phyloP scores from a whole-genome alignment of 2,329 filamentous ascomycete species.

The Cercospora citrullina region DNA sequence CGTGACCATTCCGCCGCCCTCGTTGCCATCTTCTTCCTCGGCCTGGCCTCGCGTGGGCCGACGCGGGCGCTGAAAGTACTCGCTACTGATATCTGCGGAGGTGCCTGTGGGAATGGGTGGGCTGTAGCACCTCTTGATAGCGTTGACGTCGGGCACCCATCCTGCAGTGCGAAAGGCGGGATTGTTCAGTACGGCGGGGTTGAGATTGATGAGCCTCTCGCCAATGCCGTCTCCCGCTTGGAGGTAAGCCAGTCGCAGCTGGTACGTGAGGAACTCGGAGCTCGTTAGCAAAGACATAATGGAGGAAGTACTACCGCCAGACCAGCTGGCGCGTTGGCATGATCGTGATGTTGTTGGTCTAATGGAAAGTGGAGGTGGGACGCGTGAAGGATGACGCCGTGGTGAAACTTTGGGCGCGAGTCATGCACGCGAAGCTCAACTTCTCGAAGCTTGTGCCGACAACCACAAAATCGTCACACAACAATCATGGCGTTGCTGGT shows the following conservation, averaged over 20 bases:
- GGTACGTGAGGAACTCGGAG: constrained; percentile 70
- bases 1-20: constrained; percentile 71
- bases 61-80: constrained; percentile 72
- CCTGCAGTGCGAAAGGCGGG: constrained; percentile 80
- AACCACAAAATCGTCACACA: background rate
- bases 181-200: constrained; percentile 76
- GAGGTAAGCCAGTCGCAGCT: constrained; percentile 77
- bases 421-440: constrained; percentile 11
- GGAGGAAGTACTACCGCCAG: constrained; percentile 17
- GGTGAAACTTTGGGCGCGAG: constrained; percentile 16
- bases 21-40: constrained; percentile 62
- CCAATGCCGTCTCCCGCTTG: constrained; percentile 81
- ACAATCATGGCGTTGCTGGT: constrained; percentile 63
- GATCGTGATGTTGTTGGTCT: background rate
- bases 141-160: constrained; percentile 71
- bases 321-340: constrained; percentile 26
- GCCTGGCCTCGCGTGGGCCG: constrained; percentile 20
- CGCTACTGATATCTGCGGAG: constrained; percentile 45
- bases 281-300: constrained; percentile 43
- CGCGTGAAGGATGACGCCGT: background rate
- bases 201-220: constrained; percentile 78
- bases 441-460: background rate
- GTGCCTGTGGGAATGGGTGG: constrained; percentile 79
- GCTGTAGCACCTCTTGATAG: constrained; percentile 80
- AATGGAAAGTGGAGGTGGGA: background rate